Evolutionary conservation across 352 stramenopile genomes (phyloP).

Genomic region (Phytopythium aichiense): DNA sequence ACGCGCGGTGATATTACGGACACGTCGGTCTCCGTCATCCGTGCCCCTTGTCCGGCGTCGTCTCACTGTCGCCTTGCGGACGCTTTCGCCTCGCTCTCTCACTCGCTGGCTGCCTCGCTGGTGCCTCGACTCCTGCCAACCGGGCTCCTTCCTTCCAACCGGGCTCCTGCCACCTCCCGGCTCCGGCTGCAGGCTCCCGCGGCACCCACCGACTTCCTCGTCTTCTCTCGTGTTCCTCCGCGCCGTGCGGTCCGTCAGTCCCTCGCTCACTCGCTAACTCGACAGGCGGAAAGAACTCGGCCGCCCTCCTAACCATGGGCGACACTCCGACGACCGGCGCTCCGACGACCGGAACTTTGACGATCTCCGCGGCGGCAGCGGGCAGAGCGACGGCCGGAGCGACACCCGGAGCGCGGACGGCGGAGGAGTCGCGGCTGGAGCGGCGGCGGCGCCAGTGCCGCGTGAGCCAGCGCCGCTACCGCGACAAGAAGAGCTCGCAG

Average conservation of each 20-base stretch:
- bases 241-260: not conserved
- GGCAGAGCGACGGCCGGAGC: not conserved
- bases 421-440: conserved; percentile 23
- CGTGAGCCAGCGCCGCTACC: conserved; percentile 70
- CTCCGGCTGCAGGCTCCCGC: no score
- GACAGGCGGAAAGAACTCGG: not conserved
- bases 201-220: no score
- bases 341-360: not conserved
- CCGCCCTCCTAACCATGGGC: not conserved
- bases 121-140: no score
- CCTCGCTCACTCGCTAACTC: not conserved
- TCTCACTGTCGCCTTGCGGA: no score
- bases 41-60: no score
- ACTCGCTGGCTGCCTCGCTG: no score
- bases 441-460: conserved; percentile 61
- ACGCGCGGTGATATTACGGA: no score
- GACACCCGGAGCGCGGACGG: no score
- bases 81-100: no score
- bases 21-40: no score
- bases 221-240: not conserved
- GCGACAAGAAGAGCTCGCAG: conserved; percentile 61
- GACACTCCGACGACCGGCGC: not conserved
- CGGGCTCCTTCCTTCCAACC: no score
- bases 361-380: not conserved
- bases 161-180: no score